These are phyloP conservation scores for Ogataea nitratoaversa DNA, from an alignment of 805 yeast species.

Conservation along the genomic window DNA sequence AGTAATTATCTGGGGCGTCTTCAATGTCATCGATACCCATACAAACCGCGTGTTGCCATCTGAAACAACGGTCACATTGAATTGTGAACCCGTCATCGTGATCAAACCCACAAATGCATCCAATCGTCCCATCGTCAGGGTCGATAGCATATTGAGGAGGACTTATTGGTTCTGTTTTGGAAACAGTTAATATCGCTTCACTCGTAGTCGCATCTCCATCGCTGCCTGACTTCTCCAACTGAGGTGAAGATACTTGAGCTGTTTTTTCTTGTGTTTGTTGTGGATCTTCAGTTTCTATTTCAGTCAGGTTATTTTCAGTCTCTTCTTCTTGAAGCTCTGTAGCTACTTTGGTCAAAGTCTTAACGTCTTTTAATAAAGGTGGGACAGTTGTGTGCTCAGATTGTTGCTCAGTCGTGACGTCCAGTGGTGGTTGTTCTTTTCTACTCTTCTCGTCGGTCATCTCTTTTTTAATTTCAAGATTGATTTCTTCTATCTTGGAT, in stretches of 20 bases:
- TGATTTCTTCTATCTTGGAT: background rate
- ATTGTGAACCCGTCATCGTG: conserved; percentile 93
- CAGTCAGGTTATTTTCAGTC: background rate
- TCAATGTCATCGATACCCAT: conserved; percentile 69
- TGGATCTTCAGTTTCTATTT: background rate
- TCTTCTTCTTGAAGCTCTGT: conserved; percentile 1
- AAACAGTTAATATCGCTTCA: background rate
- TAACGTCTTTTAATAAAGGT: background rate
- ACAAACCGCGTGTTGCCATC: conserved; percentile 96
- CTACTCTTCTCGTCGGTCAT: background rate
- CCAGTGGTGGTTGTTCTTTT: background rate
- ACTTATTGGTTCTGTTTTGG: background rate
- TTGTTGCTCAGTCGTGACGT: background rate
- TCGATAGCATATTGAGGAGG: conserved; percentile 55
- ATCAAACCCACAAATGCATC: conserved; percentile 82
- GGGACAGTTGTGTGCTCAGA: background rate
- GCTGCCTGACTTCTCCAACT: background rate
- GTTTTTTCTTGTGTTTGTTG: conserved; percentile 2
- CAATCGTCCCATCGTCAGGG: conserved; percentile 80
- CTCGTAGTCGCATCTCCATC: background rate
- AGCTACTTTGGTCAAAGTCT: background rate
- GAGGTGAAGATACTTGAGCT: background rate
- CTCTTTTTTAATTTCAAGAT: background rate
- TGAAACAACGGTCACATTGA: conserved; percentile 87
- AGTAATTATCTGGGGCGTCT: conserved; percentile 77